Percentiles rank a stretch among this genome's conserved stretches.
These are phyloP conservation scores for Epichloe elymi DNA, from an alignment of 2,329 filamentous ascomycete genomes.

Conservation along the genomic window DNA sequence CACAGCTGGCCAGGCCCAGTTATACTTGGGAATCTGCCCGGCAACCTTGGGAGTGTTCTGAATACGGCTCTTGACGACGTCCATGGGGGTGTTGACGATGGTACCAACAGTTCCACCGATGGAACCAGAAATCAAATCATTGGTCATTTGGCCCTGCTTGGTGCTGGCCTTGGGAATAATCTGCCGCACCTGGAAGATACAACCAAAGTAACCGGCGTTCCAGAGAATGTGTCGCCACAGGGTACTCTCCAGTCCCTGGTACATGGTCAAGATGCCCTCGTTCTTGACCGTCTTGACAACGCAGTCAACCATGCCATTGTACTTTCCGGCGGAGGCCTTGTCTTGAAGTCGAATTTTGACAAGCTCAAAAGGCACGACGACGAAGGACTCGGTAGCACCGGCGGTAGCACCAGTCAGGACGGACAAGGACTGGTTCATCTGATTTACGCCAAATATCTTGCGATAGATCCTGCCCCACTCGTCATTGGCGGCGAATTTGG, in stretches of 20 bases:
- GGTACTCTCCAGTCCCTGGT: conserved; percentile 93
- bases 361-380: conserved; percentile 95
- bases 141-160: conserved; percentile 70
- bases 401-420: conserved; percentile 89
- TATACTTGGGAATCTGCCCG: conserved; percentile 85
- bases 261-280: conserved; percentile 78
- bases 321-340: conserved; percentile 80
- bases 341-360: conserved; percentile 98
- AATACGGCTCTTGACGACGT: conserved; percentile 96
- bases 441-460: conserved; percentile 64
- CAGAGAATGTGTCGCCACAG: conserved; percentile 84
- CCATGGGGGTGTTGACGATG: conserved; percentile 86
- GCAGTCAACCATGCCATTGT: conserved; percentile 70
- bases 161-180: conserved; percentile 69
- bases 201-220: conserved; percentile 96
- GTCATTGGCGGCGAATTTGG: conserved; percentile 98
- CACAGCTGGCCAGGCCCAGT: conserved; percentile 90
- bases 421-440: conserved; percentile 87
- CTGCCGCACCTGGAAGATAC: conserved; percentile 90
- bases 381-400: conserved; percentile 89
- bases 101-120: conserved; percentile 83
- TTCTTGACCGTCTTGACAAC: conserved; percentile 68
- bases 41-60: conserved; percentile 80
- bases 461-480: conserved; percentile 95
- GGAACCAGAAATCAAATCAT: conserved; percentile 77